These are phyloP conservation scores for Aspergillus sojae DNA, from an alignment of 2,329 filamentous ascomycete genomes.

Conservation along the genomic window DNA sequence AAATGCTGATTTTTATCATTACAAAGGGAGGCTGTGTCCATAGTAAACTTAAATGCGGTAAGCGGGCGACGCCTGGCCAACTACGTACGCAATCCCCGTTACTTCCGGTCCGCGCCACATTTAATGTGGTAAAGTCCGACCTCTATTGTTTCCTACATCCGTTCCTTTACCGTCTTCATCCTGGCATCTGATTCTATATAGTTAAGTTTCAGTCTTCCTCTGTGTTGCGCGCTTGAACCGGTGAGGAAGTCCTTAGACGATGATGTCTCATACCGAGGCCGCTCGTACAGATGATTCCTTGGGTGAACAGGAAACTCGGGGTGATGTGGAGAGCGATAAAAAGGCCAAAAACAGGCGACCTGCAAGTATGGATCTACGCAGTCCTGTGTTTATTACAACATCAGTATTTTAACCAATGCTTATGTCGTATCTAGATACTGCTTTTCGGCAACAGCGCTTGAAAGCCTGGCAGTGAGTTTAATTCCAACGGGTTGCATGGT, in stretches of 20 bases:
- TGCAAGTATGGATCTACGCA: conserved; percentile 65
- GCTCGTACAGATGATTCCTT: conserved; percentile 48
- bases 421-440: conserved; percentile 68
- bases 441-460: conserved; percentile 92
- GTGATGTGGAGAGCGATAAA: conserved; percentile 56
- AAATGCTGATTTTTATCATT: background rate
- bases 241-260: conserved; percentile 14
- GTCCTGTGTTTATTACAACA: background rate
- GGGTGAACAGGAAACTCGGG: conserved; percentile 46
- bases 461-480: conserved; percentile 94
- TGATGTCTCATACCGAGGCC: conserved; percentile 49
- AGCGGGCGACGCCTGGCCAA: conserved; percentile 16
- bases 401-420: conserved; percentile 18
- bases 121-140: background rate
- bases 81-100: conserved; percentile 13
- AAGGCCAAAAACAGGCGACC: conserved; percentile 91
- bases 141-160: background rate
- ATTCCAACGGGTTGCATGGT: conserved; percentile 5
- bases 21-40: background rate
- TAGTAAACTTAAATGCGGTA: background rate
- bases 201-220: background rate
- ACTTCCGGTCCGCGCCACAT: conserved; percentile 13
- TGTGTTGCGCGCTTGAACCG: background rate
- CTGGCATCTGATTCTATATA: background rate
- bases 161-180: background rate